Evolutionary conservation across 2,329 filamentous ascomycete genomes (phyloP).

Genomic region (Penicillium sp.): DNA sequence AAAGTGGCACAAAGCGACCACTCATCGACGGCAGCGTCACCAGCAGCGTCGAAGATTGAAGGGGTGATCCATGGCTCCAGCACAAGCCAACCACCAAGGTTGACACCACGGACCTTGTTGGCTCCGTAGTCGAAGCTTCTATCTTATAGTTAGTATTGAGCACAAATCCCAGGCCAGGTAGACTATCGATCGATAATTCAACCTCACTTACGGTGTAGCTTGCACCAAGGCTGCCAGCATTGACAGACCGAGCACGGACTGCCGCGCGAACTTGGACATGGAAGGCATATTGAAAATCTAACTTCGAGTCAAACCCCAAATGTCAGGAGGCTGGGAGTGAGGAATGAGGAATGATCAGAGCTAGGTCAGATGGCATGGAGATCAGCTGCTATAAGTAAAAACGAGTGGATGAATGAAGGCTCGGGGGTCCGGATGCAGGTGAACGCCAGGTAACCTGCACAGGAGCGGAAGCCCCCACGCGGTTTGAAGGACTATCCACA

Average conservation of each 20-base stretch:
- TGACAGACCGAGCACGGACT: conserved; percentile 27
- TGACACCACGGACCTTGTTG: conserved; percentile 63
- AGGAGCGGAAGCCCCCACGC: conserved; percentile 14
- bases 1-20: conserved; percentile 55
- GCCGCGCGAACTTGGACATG: conserved; percentile 23
- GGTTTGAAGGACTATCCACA: conserved; percentile 3
- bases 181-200: not conserved
- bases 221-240: conserved; percentile 25
- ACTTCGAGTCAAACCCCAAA: conserved; percentile 31
- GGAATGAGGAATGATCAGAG: conserved; percentile 22
- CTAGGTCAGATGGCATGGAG: conserved; percentile 28
- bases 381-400: conserved; percentile 35
- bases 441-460: conserved; percentile 2
- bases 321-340: conserved; percentile 23
- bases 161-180: not conserved
- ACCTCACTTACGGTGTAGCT: conserved; percentile 29
- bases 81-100: conserved; percentile 66
- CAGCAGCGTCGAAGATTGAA: conserved; percentile 56
- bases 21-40: conserved; percentile 57
- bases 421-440: conserved; percentile 20
- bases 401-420: conserved; percentile 10
- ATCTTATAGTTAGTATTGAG: conserved; percentile 8
- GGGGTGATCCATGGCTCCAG: conserved; percentile 67
- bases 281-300: conserved; percentile 27
- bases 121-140: conserved; percentile 53